Base-by-base conservation (phyloP, 2,329 filamentous ascomycete species). In the Aspergillus spinulosporus region DNA sequence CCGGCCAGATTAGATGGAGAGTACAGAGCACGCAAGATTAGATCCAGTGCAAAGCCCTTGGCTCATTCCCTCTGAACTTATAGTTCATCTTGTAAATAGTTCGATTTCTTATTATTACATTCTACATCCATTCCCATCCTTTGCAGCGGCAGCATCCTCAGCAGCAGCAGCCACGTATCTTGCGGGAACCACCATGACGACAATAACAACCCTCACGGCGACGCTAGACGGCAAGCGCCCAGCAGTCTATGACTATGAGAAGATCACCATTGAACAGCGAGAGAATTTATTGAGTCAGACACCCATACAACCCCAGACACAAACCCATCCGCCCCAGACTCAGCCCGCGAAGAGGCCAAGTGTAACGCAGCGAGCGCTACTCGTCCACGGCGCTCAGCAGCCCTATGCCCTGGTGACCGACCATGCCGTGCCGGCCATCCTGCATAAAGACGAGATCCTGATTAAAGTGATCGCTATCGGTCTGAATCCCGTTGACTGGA, bases 401-500 rank as follows among this genome's bases (percentile, higher is more conserved):
- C 76, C 75, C 48, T 85, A 85, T 59, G 66, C 75, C 21, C 63
- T 82, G 37, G 73, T 76, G 0, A 60, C 64, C 2, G 72, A 76
- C 5, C 75, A 83, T 64, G 66, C 71, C 1, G 68, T 84, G 5
- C 83, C 83, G 11, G 69, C 65, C 1, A 61, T 78, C n/a, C 50
- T 70, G 15, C 65, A 74, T 32, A 70, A 76, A 49, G 74, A 74
- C 43, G 84, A 90, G 63, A 71, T 89, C 4, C 73, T 90, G 4
- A 80, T 90, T n/a, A 82, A 82, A 66, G 77, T 85, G 1, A 75
- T 80, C 37, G 82, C 82, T 9, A 85, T 90, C 63, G 88, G 88
- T 0, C 73, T 92, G 37, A 92, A 92, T 64, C 89, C 89, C 0
- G 88, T 92, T 54, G 89, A 90, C 68, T 89, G 85, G 85, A 89